Evolutionary conservation across 2,329 filamentous ascomycete genomes (phyloP).

Genomic region (Septoria linicola): DNA sequence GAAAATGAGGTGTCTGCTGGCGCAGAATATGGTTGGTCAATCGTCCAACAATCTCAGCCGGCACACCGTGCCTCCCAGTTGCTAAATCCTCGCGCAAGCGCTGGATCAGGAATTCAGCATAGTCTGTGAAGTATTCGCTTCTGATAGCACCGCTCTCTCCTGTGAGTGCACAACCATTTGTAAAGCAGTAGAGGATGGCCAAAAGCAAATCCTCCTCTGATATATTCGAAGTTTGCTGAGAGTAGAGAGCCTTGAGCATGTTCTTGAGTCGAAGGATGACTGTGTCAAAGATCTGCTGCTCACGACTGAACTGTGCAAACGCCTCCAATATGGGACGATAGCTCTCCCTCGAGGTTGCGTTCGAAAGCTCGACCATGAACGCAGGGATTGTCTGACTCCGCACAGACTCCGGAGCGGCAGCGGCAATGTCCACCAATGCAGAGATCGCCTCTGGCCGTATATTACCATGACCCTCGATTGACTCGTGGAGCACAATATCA

Average conservation of each 20-base stretch:
- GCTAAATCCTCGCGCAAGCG: constrained; percentile 38
- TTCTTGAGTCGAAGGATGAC: constrained; percentile 62
- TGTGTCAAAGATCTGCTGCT: constrained; percentile 63
- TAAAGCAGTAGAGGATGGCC: constrained; percentile 62
- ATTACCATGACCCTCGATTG: constrained; percentile 56
- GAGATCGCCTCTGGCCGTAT: constrained; percentile 59
- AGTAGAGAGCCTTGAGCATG: constrained; percentile 59
- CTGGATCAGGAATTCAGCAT: constrained; percentile 45
- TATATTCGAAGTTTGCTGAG: constrained; percentile 50
- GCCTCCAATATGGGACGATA: constrained; percentile 62
- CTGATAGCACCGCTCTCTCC: constrained; percentile 41
- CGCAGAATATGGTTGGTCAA: constrained; percentile 61
- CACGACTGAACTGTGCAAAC: constrained; percentile 62
- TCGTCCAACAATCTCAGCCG: constrained; percentile 60
- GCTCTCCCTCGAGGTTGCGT: constrained; percentile 40
- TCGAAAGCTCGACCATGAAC: constrained; percentile 64
- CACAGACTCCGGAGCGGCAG: constrained; percentile 61
- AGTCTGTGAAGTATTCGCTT: constrained; percentile 48
- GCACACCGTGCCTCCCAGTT: constrained; percentile 48
- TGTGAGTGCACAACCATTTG: constrained; percentile 51
- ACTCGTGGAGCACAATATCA: constrained; percentile 60
- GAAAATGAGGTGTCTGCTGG: constrained; percentile 50
- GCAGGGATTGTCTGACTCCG: constrained; percentile 65
- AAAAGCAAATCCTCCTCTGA: constrained; percentile 62
- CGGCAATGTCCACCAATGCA: constrained; percentile 60